Percentiles rank a stretch among this genome's conserved stretches.
Conservation (phyloP, 2,329 filamentous ascomycete genomes). For the Colletotrichum truncatum region DNA sequence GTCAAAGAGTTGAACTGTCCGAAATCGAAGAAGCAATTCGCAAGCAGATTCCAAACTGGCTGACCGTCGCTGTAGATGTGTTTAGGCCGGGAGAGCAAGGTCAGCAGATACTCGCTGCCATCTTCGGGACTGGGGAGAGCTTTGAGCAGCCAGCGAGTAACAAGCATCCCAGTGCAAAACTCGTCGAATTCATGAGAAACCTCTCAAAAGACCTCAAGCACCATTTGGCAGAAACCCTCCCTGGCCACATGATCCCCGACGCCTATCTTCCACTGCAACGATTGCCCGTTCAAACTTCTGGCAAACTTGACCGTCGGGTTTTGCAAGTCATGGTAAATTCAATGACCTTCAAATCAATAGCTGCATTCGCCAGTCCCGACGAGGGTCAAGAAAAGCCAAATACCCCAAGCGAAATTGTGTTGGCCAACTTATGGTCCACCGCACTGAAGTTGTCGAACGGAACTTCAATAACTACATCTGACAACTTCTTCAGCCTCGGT, state of each 20-base stretch:
- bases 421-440: conserved; percentile 22
- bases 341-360: conserved; percentile 5
- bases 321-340: background rate
- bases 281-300: background rate
- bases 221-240: background rate
- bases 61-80: conserved; percentile 9
- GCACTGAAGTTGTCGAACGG: conserved; percentile 11
- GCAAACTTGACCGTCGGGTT: conserved; percentile 10
- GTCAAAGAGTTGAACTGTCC: conserved; percentile 56
- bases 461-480: background rate
- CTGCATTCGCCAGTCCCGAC: background rate
- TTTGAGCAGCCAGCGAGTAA: background rate
- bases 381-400: background rate
- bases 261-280: background rate
- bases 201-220: background rate
- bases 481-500: conserved; percentile 33
- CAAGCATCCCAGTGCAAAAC: background rate
- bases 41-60: background rate
- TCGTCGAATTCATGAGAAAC: background rate
- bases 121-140: background rate
- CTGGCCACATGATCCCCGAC: conserved; percentile 7
- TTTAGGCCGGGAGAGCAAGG: background rate
- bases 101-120: conserved; percentile 5
- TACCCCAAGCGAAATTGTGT: background rate
- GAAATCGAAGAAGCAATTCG: conserved; percentile 26